Evolutionary conservation across 1,284 basidiomycete genomes (phyloP).

Genomic region (Agroathelia rolfsii): DNA sequence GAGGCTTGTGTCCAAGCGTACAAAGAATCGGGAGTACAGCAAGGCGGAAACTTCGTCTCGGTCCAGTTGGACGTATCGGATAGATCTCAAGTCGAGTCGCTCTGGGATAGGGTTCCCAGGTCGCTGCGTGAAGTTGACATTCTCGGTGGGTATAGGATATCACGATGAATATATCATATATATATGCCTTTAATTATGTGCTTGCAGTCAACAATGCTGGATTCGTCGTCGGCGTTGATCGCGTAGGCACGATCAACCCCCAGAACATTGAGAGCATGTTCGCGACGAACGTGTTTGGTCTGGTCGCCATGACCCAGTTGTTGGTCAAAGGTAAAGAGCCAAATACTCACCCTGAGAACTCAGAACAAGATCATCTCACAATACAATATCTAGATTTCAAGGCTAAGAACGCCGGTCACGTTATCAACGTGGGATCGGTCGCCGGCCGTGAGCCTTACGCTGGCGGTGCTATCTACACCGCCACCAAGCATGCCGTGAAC

Average conservation of each 20-base stretch:
- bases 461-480: conserved; percentile 76
- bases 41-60: conserved; percentile 60
- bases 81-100: conserved; percentile 50
- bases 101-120: conserved; percentile 61
- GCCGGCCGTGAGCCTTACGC: conserved; percentile 88
- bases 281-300: conserved; percentile 83
- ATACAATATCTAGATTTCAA: conserved; percentile 66
- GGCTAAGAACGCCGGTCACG: conserved; percentile 75
- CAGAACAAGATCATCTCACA: too few species aligned
- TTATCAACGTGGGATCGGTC: conserved; percentile 94
- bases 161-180: conserved; percentile 3
- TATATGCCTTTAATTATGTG: conserved; percentile 2
- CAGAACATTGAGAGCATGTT: conserved; percentile 85
- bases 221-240: conserved; percentile 76
- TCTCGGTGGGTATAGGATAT: conserved; percentile 41
- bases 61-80: conserved; percentile 72
- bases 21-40: conserved; percentile 57
- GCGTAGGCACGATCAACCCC: conserved; percentile 69
- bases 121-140: conserved; percentile 65
- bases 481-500: conserved; percentile 83
- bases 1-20: conserved; percentile 62
- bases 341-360: too few species aligned
- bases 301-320: conserved; percentile 77
- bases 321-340: conserved; percentile 52
- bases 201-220: conserved; percentile 78